Percentiles rank a stretch among this genome's conserved stretches.
Evolutionary conservation across 768 basidiomycete genomes (phyloP).

Genomic region (Termitomyces eurrhizus): DNA sequence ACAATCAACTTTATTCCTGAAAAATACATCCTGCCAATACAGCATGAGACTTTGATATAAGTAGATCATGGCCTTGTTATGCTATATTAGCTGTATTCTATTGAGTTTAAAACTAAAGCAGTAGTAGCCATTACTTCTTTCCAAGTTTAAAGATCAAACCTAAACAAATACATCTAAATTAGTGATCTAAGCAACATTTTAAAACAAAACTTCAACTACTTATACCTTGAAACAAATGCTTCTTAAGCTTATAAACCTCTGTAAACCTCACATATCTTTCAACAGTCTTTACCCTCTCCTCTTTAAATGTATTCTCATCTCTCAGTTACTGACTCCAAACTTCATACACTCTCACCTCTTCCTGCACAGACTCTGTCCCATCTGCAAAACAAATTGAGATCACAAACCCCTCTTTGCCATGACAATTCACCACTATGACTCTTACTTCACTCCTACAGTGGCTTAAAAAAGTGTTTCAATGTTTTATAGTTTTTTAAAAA

Average conservation of each 20-base stretch:
- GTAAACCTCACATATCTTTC: constrained; percentile 26
- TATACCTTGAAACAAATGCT: constrained; percentile 46
- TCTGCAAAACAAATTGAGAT: constrained; percentile 35
- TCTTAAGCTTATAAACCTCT: constrained; percentile 35
- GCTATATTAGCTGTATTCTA: too few relatives aligned
- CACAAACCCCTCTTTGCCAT: constrained; percentile 32
- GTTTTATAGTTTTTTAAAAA: too few relatives aligned
- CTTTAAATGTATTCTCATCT: constrained; percentile 39
- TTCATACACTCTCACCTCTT: constrained; percentile 40
- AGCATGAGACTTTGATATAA: too few relatives aligned
- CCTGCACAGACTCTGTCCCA: constrained; percentile 12
- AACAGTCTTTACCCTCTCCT: constrained; percentile 35
- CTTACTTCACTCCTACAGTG: constrained; percentile 37
- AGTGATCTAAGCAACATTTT: not conserved
- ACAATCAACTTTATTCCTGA: too few relatives aligned
- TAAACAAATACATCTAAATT: not conserved
- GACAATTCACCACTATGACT: constrained; percentile 50
- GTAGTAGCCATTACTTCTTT: not conserved
- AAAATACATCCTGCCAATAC: too few relatives aligned
- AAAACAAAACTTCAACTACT: not conserved
- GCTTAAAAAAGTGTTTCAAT: too few relatives aligned
- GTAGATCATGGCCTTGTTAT: too few relatives aligned
- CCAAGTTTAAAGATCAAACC: not conserved
- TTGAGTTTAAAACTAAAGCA: too few relatives aligned
- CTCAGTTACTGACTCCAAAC: constrained; percentile 46